These are phyloP conservation scores for Mycena rosella DNA, from an alignment of 768 basidiomycete species.

Conservation along the genomic window DNA sequence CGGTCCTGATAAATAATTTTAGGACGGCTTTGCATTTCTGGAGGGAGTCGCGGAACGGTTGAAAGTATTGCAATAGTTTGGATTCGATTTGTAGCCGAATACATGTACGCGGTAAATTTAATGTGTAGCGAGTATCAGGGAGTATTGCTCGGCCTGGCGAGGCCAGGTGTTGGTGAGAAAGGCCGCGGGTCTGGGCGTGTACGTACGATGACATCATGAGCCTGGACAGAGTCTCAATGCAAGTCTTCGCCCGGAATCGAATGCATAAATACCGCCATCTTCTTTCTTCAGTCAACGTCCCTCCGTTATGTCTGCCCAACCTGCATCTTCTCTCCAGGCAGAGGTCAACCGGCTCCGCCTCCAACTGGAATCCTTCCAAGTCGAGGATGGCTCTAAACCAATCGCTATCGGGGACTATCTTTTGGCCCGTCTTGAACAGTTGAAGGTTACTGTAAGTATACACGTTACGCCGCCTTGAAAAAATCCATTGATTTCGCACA, in stretches of 20 bases:
- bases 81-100: conserved; percentile 26
- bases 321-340: conserved; percentile 50
- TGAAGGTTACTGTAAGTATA: conserved; percentile 69
- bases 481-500: neutral
- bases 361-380: conserved; percentile 57
- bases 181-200: too few relatives aligned
- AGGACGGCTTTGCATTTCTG: conserved; percentile 79
- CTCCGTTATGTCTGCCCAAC: conserved; percentile 37
- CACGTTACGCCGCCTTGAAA: neutral
- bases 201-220: too few relatives aligned
- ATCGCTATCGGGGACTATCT: conserved; percentile 72
- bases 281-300: neutral
- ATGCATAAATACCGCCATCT: conserved; percentile 28
- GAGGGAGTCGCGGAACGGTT: conserved; percentile 71
- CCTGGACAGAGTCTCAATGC: neutral
- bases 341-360: conserved; percentile 62
- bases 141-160: neutral
- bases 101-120: neutral
- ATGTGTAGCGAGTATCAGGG: too few relatives aligned
- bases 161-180: neutral
- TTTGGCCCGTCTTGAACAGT: conserved; percentile 71
- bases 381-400: conserved; percentile 53
- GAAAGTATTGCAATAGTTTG: conserved; percentile 51
- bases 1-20: conserved; percentile 11
- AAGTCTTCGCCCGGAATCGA: neutral